Conservation (phyloP, 1,284 basidiomycete species). For the Ceratobasidium sp. region DNA sequence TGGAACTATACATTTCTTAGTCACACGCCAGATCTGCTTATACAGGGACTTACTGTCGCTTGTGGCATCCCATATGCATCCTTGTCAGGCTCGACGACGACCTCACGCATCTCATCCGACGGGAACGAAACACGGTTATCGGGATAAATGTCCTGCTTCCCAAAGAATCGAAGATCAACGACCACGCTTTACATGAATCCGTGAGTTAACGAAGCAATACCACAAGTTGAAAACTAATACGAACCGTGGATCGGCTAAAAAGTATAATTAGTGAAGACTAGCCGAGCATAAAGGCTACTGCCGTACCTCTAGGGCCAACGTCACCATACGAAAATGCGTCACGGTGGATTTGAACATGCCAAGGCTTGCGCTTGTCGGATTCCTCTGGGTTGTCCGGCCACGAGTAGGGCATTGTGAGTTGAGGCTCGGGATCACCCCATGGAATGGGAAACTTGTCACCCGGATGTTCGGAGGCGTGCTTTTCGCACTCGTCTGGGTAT, state of each 20-base stretch:
- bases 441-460: slow-evolving; percentile 53
- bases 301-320: slow-evolving; percentile 50
- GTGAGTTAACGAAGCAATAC: no score
- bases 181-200: slow-evolving; percentile 52
- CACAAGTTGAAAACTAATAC: no score
- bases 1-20: slow-evolving; percentile 61
- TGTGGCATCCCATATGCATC: slow-evolving; percentile 59
- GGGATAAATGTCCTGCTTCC: slow-evolving; percentile 47
- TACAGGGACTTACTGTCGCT: slow-evolving; percentile 51
- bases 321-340: slow-evolving; percentile 56
- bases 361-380: slow-evolving; percentile 49
- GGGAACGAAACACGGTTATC: slow-evolving; percentile 54
- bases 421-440: slow-evolving; percentile 56
- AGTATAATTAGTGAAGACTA: background rate
- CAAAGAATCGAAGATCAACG: slow-evolving; percentile 53
- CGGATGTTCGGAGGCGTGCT: slow-evolving; percentile 55
- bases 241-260: slow-evolving; percentile 53
- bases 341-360: slow-evolving; percentile 56
- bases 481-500: background rate
- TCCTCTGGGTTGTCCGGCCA: slow-evolving; percentile 10
- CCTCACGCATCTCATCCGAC: background rate
- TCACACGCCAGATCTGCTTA: slow-evolving; percentile 50
- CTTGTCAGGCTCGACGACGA: slow-evolving; percentile 29
- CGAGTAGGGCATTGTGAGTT: slow-evolving; percentile 54
- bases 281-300: background rate